These are phyloP conservation scores for Kodamaea leandrae DNA, from an alignment of 805 yeast species.

Conservation along the genomic window DNA sequence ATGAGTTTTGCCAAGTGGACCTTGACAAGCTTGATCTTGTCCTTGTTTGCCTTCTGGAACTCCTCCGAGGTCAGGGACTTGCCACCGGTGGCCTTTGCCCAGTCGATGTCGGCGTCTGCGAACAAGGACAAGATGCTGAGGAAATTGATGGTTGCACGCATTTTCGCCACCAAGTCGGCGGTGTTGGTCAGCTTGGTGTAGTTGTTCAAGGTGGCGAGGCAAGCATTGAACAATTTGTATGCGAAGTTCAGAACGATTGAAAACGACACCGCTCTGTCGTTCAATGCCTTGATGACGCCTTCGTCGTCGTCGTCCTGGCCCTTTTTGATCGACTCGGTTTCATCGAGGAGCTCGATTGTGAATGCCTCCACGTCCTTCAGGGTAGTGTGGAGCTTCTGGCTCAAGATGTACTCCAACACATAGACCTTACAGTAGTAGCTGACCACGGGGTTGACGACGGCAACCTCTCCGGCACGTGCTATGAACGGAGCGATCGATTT, in stretches of 20 bases:
- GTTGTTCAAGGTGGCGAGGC: slow-evolving; percentile 24
- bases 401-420: slow-evolving; percentile 71
- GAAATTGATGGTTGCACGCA: slow-evolving; percentile 37
- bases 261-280: slow-evolving; percentile 45
- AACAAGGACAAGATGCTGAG: slow-evolving; percentile 29
- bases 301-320: slow-evolving; percentile 33
- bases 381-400: slow-evolving; percentile 54
- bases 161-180: slow-evolving; percentile 28
- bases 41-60: slow-evolving; percentile 28
- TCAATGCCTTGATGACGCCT: slow-evolving; percentile 47
- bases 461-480: slow-evolving; percentile 57
- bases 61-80: slow-evolving; percentile 22
- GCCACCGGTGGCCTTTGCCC: slow-evolving; percentile 34
- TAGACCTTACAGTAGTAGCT: slow-evolving; percentile 68
- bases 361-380: slow-evolving; percentile 55
- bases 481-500: slow-evolving; percentile 47
- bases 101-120: slow-evolving; percentile 29
- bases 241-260: slow-evolving; percentile 31
- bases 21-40: slow-evolving; percentile 36
- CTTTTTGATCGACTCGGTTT: slow-evolving; percentile 60
- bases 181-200: slow-evolving; percentile 26
- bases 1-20: slow-evolving; percentile 36
- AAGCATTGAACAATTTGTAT: slow-evolving; percentile 35
- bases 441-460: slow-evolving; percentile 57
- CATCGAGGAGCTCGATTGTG: slow-evolving; percentile 64